Evolutionary conservation across 352 stramenopile species (phyloP), one percentile per base, ranked within the genome.

Genomic region (Globisporangium nodosum): DNA sequence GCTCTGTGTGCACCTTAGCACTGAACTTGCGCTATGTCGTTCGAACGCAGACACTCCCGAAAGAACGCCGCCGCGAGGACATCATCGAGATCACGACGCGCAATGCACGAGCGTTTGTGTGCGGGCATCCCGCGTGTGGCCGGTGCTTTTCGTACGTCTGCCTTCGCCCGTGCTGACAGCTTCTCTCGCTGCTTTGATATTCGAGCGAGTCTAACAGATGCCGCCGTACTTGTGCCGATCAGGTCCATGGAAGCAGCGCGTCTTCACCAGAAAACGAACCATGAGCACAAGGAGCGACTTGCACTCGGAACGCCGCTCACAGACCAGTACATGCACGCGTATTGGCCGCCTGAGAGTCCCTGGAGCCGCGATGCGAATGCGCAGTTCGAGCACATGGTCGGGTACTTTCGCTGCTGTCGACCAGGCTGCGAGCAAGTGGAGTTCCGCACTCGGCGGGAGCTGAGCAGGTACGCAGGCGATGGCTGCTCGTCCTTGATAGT

Each of bases 251-350:
- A 88, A 37, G 68, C 76, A 18, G 68, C 73, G 31, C 61, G 76
- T 37, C 47, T 83, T 3, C 78, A 87, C 49, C 78, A 88, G 49
- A 56, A 72, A 43, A 61, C 49, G 0, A 60, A 51, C 2, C 78
- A 88, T 24, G 58, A 82, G 8, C 63, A 72, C 9, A 71, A 69
- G 16, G 65, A 72, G 43, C 66, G 70, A 24, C 64, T 88, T 5
- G 72, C 70, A 21, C 68, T 55, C 8, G 56, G 66, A 1, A 78
- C 67, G 0, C 70, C 78, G 4, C 16, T 81, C 1, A 63, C 70
- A 0, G 76, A 88, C 33, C 76, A 88, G 52, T 85, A 85, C 52
- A 52, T 87, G 30, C 78, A 86, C 24, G 64, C 68, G 21, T 88
- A 81, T 52, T 88, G 76, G 78, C 76, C 78, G 0, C 58, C 66